Base-by-base conservation (phyloP, 106 monocot species). In the Dioscorea zingiberensis region DNA sequence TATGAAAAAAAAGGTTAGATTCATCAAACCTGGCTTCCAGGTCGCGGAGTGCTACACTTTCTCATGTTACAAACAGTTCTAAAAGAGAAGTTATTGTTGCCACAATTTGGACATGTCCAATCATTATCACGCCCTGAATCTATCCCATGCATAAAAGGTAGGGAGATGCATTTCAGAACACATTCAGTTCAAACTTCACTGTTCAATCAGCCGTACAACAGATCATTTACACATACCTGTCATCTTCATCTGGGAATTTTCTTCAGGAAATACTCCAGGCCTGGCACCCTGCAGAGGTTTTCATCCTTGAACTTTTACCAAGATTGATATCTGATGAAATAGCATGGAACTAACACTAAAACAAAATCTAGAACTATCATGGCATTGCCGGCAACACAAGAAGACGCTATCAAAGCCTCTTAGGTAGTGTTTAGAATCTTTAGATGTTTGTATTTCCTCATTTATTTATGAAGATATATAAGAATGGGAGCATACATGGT, bases 51-150 rank as follows among this genome's bases (percentile, higher is more conserved):
- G 29, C 87, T 90, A 81, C 94, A 94, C 57, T 94, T 94, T 74
- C 87, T 84, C 94, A 94, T 94, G 72, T 94, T 94, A 71, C 94
- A 94, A 21, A 89, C 79, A 70, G 76, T 82, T 58, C 94, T 80
- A 63, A 94, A 94, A 12, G 81, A 67, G 64, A 94, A 94, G 59
- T 94, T 94, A 25, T 63, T 76, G 47, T 94, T 94, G 14, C 86
- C 79, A 75, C 94, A 94, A 55, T 79, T 90, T 23, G 94, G 94
- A 25, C 94, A 94, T 48, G 69, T 84, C 94, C 94, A 94, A 26
- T 94, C 94, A 79, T 77, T 84, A 15, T 89, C 86, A 71, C 82
- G 89, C 21, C 83, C 87, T 64, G 69, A 58, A 70, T 73, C 71
- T 77, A 48, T 54, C 6, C 10, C 38, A 38, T 38, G 38, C 3